A percentile compares a stretch with the other conserved stretches of the same genome.
phyloP scores from a whole-genome alignment of 169 alveolate species.

The Eimeria maxima region DNA sequence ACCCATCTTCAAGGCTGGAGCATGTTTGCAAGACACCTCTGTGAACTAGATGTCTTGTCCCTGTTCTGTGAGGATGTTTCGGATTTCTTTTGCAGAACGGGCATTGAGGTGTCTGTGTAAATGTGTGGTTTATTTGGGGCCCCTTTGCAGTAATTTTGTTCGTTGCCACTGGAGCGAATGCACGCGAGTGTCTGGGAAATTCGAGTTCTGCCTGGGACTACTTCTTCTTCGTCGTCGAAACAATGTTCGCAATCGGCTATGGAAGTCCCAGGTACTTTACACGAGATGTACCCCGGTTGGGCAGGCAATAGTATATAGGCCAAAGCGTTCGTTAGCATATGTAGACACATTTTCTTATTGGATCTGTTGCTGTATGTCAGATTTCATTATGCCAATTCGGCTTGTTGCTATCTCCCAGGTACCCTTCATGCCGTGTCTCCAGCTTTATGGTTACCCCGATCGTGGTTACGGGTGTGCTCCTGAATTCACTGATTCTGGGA shows the following conservation, averaged over 20 bases:
- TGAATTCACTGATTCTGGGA: constrained; percentile 86
- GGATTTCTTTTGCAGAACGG: not conserved
- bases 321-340: not conserved
- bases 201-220: constrained; percentile 81
- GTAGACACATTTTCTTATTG: not conserved
- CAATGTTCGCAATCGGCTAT: constrained; percentile 88
- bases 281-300: not conserved
- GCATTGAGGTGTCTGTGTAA: not conserved
- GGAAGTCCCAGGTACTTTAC: constrained; percentile 86
- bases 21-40: not conserved
- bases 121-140: not conserved
- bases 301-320: not conserved
- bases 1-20: not conserved
- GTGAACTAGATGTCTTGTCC: not conserved
- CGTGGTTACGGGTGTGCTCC: constrained; percentile 84
- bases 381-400: not conserved
- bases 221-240: constrained; percentile 87
- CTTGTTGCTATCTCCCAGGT: constrained; percentile 14
- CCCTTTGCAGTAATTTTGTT: constrained; percentile 43
- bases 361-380: not conserved
- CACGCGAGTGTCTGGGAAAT: constrained; percentile 85
- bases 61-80: not conserved
- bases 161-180: constrained; percentile 84
- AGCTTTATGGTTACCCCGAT: constrained; percentile 85
- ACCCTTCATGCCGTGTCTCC: constrained; percentile 85